phyloP scores from a whole-genome alignment of 2,329 filamentous ascomycete species.

The Neophaeococcomyces mojaviensis region DNA sequence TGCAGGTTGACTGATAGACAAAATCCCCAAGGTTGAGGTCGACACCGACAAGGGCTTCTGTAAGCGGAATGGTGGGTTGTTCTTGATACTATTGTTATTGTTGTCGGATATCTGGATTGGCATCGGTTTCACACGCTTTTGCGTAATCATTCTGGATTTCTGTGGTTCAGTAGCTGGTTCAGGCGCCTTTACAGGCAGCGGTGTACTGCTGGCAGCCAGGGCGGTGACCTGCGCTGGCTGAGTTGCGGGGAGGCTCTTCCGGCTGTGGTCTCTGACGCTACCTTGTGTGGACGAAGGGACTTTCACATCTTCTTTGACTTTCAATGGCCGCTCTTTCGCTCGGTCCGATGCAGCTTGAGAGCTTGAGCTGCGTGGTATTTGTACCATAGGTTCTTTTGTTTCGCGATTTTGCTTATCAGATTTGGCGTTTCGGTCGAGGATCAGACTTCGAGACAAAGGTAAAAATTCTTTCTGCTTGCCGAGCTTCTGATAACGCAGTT shows the following conservation, averaged over 20 bases:
- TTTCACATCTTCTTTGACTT: not conserved
- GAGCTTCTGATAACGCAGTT: constrained; percentile 10
- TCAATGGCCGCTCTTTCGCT: not conserved
- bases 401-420: constrained; percentile 5
- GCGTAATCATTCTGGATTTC: no score
- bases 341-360: constrained; percentile 1
- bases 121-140: no score
- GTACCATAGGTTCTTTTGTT: constrained; percentile 1
- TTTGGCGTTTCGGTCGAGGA: constrained; percentile 4
- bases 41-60: no score
- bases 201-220: not conserved
- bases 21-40: no score
- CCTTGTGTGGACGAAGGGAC: not conserved
- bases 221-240: not conserved
- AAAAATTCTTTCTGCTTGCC: constrained; percentile 11
- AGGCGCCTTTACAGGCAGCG: not conserved
- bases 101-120: no score
- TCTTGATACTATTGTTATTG: no score
- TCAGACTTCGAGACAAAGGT: not conserved
- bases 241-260: not conserved
- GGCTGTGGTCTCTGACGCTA: not conserved
- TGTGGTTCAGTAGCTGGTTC: no score
- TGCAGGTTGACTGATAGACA: not conserved
- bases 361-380: constrained; percentile 3
- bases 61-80: no score